Conservation (phyloP, 2,329 filamentous ascomycete genomes). For the Herpotrichia juniperi region DNA sequence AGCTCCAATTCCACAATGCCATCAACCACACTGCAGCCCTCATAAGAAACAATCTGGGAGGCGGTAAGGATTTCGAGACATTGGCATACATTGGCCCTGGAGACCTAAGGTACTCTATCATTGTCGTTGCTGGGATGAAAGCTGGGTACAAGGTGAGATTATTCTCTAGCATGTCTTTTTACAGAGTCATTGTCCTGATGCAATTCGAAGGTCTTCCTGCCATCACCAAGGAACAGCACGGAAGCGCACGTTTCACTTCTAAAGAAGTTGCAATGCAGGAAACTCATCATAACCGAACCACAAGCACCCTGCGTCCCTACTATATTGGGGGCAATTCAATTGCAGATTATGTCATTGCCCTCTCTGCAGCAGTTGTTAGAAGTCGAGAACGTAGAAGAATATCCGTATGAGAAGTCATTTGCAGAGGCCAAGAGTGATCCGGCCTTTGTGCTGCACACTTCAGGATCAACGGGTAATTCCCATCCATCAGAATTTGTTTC, state of each 20-base stretch:
- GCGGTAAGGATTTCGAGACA: slow-evolving; percentile 24
- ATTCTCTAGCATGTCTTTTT: not conserved
- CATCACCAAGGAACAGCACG: not conserved
- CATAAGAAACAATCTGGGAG: not conserved
- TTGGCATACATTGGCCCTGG: slow-evolving; percentile 40
- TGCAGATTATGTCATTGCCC: too few species aligned
- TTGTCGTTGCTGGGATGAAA: slow-evolving; percentile 45
- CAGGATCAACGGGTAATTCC: slow-evolving; percentile 39
- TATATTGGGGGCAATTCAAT: too few species aligned
- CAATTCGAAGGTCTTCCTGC: too few species aligned
- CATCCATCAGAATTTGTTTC: too few species aligned
- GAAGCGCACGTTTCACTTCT: not conserved
- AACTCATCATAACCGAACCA: not conserved
- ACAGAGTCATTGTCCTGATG: too few species aligned
- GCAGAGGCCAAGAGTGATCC: slow-evolving; percentile 24
- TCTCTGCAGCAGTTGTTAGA: too few species aligned
- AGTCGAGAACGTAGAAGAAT: too few species aligned
- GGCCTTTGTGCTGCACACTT: slow-evolving; percentile 32
- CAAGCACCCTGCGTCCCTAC: too few species aligned
- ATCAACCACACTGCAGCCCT: not conserved
- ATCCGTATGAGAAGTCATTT: slow-evolving; percentile 6
- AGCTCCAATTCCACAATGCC: not conserved
- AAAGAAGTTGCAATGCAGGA: not conserved
- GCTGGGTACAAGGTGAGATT: slow-evolving; percentile 38
- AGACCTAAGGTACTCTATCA: slow-evolving; percentile 43